Evolutionary conservation across 306 rosid species (phyloP), one percentile per base, ranked within the genome.

Genomic region (Castanea sativa): DNA sequence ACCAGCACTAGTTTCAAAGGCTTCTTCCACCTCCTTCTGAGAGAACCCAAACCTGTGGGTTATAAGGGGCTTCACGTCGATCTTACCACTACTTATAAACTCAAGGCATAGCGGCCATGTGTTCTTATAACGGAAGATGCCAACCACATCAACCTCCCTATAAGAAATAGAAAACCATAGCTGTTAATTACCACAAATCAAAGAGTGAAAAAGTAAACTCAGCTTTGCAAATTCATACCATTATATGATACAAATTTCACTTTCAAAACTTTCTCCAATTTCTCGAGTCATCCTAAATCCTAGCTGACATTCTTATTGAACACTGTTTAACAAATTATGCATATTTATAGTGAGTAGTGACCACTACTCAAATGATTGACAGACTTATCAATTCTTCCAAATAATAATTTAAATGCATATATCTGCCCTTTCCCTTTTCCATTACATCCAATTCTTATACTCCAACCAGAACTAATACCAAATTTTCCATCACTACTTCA

Each of bases 81-180:
- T 92, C 88, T 91, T 92, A 0, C 98, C 92, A 80, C 91, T 91
- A 81, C 87, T 90, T 63, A 95, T 64, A 88, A 95, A 95, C 83
- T 93, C 99, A 0, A 95, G 82, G 80, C 97, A 93, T 10, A 90
- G 83, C 18, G 99, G 98, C 99, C 99, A 92, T 27, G 99, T 95
- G 81, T 95, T 93, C 87, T 86, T 91, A 80, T 95, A 95, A 30
- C 97, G 90, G 76, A 91, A 90, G 51, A 95, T 87, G 32, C 98
- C 98, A 76, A 95, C 71, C 80, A 95, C 92, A 23, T 91, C 99
- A 73, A 92, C 94, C 84, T 95, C 98, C 91, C 99, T 92, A 81
- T 4, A 77, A 74, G 41, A 63, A 52, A 61, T 23, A 61, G 67
- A 25, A 78, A 79, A 65, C 35, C 74, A 75, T 55, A 5, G 21